phyloP scores from a whole-genome alignment of 2,329 filamentous ascomycete genomes.

The Phialemonium atrogriseum region DNA sequence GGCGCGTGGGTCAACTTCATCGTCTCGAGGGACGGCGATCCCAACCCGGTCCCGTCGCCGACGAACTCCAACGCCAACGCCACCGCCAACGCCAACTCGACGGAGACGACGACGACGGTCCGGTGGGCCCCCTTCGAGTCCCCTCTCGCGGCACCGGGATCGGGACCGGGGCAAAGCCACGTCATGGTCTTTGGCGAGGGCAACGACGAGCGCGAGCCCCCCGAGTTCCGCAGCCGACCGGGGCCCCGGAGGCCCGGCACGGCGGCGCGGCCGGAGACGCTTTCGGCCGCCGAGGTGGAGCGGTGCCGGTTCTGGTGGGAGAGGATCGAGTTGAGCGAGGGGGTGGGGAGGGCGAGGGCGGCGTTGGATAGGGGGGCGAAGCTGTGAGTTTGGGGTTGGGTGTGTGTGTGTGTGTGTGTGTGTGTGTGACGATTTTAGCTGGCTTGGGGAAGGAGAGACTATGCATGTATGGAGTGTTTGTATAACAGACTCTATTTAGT shows the following conservation, averaged over 20 bases:
- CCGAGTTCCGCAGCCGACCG: constrained; percentile 16
- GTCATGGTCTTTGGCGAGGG: constrained; percentile 51
- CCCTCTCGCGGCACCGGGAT: constrained; percentile 21
- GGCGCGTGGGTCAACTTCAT: constrained; percentile 31
- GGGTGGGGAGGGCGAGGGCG: constrained; percentile 21
- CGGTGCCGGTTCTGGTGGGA: constrained; percentile 56
- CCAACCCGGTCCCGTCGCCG: constrained; percentile 1
- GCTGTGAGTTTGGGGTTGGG: too few relatives aligned
- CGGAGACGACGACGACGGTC: constrained; percentile 7
- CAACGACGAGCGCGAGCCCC: constrained; percentile 51
- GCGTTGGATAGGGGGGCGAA: neutral
- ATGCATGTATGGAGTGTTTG: too few relatives aligned
- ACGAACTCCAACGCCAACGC: constrained; percentile 2
- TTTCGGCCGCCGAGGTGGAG: constrained; percentile 34
- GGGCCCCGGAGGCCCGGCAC: constrained; percentile 28
- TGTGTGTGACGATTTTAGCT: too few relatives aligned
- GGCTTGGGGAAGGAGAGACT: too few relatives aligned
- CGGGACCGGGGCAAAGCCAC: too few relatives aligned
- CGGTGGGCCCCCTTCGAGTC: constrained; percentile 36
- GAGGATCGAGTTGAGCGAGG: constrained; percentile 38
- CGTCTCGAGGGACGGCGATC: constrained; percentile 9
- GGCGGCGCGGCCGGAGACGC: constrained; percentile 31
- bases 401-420: too few relatives aligned
- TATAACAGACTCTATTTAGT: too few relatives aligned
- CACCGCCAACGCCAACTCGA: constrained; percentile 7